Conservation (phyloP, 768 basidiomycete genomes). For the Mycena alexandri region DNA sequence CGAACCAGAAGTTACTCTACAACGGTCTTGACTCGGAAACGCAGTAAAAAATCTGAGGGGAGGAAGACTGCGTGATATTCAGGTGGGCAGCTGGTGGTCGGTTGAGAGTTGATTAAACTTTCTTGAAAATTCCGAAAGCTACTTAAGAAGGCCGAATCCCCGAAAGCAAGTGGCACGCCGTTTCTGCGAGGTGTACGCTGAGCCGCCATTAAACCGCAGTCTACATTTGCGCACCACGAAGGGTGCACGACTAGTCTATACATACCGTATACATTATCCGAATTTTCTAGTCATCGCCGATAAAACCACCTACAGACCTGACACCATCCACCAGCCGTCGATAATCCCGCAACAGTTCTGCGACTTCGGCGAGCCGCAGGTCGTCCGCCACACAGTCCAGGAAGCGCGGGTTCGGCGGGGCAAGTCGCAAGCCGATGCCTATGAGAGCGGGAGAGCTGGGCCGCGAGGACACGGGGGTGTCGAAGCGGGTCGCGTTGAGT, state of each 20-base stretch:
- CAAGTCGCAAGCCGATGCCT: slow-evolving; percentile 51
- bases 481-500: slow-evolving; percentile 41
- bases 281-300: slow-evolving; percentile 34
- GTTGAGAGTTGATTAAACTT: too few relatives aligned
- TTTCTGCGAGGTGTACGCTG: background rate
- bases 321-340: slow-evolving; percentile 80
- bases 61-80: too few relatives aligned
- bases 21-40: too few relatives aligned
- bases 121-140: background rate
- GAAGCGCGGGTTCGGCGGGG: slow-evolving; percentile 78
- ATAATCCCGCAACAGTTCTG: slow-evolving; percentile 85
- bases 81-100: too few relatives aligned
- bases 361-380: slow-evolving; percentile 83
- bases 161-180: background rate
- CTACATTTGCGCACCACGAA: background rate
- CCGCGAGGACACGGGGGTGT: slow-evolving; percentile 55
- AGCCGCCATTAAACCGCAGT: background rate
- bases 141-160: background rate
- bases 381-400: slow-evolving; percentile 82
- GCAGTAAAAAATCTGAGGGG: too few relatives aligned
- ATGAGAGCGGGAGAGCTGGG: slow-evolving; percentile 51
- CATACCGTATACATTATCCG: slow-evolving; percentile 17
- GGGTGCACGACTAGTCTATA: slow-evolving; percentile 1
- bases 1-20: too few relatives aligned
- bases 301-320: slow-evolving; percentile 70